Conservation (phyloP, 768 basidiomycete genomes). For the Ephemerocybe angulata region DNA sequence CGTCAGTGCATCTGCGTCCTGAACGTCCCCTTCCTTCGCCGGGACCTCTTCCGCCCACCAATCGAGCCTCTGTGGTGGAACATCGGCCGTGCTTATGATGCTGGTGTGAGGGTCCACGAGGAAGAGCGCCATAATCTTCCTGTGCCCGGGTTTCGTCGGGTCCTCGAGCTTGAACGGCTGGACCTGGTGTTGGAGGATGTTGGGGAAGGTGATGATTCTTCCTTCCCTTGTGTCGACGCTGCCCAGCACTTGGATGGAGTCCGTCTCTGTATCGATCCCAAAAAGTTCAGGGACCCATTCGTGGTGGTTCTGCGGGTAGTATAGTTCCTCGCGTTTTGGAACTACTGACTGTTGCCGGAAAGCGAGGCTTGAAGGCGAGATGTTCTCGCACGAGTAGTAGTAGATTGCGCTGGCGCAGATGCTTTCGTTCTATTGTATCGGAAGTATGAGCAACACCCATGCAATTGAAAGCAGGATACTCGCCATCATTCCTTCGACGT, state of each 20-base stretch:
- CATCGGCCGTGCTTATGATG: conserved; percentile 22
- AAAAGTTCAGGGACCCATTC: too few relatives aligned
- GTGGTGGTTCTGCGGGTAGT: conserved; percentile 19
- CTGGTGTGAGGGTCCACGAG: conserved; percentile 30
- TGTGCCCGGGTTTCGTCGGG: conserved; percentile 32
- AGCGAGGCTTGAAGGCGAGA: conserved; percentile 20
- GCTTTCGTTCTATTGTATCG: conserved; percentile 22
- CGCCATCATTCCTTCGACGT: conserved; percentile 26
- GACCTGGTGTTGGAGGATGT: conserved; percentile 36
- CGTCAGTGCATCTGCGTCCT: neutral
- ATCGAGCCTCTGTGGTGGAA: conserved; percentile 25
- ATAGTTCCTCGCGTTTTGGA: neutral
- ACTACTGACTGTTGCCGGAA: conserved; percentile 12
- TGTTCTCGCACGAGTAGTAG: conserved; percentile 30
- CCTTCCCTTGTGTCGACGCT: conserved; percentile 25
- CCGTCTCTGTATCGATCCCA: neutral
- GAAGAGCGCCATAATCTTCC: conserved; percentile 39
- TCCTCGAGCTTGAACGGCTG: conserved; percentile 33
- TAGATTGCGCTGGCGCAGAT: conserved; percentile 25
- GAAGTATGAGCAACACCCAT: conserved; percentile 12
- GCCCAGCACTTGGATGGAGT: conserved; percentile 22
- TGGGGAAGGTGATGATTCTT: conserved; percentile 32
- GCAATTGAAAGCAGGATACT: neutral
- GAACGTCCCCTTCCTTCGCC: neutral
- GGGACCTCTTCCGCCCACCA: conserved; percentile 21